phyloP scores from a whole-genome alignment of 73 alveolate species.

The Paramecium caudatum region DNA sequence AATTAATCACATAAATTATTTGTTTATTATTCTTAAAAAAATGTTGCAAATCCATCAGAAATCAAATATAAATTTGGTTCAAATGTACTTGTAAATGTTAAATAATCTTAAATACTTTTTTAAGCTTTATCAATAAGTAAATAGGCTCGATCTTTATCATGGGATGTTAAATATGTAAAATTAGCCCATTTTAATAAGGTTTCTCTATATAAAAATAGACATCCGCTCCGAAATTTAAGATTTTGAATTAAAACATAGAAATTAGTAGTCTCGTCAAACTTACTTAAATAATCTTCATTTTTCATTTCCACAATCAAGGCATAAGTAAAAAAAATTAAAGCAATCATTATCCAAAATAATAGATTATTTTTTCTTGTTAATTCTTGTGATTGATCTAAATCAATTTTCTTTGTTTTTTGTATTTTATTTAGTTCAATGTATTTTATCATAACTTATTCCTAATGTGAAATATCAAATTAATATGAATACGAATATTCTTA shows the following conservation, averaged over 20 bases:
- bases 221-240: constrained; percentile 57
- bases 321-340: background rate
- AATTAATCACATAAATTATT: background rate
- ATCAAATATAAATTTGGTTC: background rate
- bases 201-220: constrained; percentile 40
- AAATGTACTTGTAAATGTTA: background rate
- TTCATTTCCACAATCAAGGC: background rate
- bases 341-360: background rate
- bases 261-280: constrained; percentile 32
- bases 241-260: constrained; percentile 44
- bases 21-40: background rate
- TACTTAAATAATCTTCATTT: background rate
- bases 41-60: background rate
- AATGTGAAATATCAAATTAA: background rate
- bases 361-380: background rate
- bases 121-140: constrained; percentile 3
- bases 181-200: background rate
- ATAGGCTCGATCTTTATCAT: background rate
- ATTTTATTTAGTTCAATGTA: background rate
- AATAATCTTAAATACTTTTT: background rate
- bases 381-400: background rate
- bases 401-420: background rate
- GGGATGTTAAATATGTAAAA: constrained; percentile 24
- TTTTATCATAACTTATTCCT: constrained; percentile 8
- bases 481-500: background rate